Conservation (phyloP, 176 grass and related monocot species). For the Eremochloa ophiuroides region DNA sequence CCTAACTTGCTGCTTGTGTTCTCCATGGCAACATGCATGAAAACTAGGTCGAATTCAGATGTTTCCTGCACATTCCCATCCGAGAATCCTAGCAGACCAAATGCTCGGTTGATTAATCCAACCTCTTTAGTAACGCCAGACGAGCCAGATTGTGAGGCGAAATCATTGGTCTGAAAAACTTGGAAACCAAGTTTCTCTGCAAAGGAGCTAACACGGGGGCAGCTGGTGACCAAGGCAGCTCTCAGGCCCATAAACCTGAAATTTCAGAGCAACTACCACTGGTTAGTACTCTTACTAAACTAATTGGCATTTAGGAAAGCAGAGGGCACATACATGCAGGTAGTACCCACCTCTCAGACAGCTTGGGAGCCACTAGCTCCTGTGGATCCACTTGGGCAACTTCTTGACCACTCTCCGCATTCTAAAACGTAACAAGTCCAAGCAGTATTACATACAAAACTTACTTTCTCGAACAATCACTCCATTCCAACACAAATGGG, state of each 20-base stretch:
- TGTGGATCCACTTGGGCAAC: constrained; percentile 29
- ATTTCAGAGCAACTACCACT: not conserved
- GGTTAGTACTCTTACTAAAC: not conserved
- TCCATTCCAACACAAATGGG: not conserved
- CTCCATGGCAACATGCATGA: constrained; percentile 64
- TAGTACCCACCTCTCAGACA: constrained; percentile 63
- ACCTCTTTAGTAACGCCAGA: constrained; percentile 1
- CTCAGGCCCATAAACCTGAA: constrained; percentile 83
- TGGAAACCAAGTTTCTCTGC: constrained; percentile 48
- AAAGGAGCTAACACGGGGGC: constrained; percentile 44
- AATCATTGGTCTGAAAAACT: constrained; percentile 46
- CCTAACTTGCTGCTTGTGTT: constrained; percentile 43
- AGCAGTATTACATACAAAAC: not conserved
- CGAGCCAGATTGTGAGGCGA: not conserved
- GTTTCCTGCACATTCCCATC: constrained; percentile 51
- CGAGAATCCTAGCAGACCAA: constrained; percentile 57
- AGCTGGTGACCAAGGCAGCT: constrained; percentile 70
- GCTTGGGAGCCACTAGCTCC: constrained; percentile 40
- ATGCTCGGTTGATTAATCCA: constrained; percentile 27
- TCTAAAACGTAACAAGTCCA: constrained; percentile 25
- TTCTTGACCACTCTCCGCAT: constrained; percentile 21
- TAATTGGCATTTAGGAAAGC: not conserved
- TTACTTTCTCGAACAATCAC: not conserved
- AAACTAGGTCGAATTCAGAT: constrained; percentile 72
- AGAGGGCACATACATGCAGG: not conserved